Percentiles rank a stretch among this genome's conserved stretches.
Conservation (phyloP, 108 stramenopile species). For the Schizochytrium sp. region DNA sequence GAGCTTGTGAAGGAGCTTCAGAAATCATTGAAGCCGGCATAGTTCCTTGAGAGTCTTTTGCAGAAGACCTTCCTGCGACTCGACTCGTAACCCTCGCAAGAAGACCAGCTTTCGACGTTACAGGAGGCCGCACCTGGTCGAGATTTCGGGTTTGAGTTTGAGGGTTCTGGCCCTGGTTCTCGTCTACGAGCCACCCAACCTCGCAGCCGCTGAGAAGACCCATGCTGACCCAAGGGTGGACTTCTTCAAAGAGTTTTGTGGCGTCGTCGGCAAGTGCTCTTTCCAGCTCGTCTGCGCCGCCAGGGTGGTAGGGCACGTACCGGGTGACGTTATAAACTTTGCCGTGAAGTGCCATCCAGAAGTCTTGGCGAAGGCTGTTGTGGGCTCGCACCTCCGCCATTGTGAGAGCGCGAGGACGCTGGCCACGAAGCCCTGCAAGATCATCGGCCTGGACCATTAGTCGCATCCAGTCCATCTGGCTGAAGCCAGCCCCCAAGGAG, state of each 20-base stretch:
- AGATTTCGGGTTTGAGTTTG: not conserved
- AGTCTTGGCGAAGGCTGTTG: constrained; percentile 65
- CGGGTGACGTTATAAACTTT: constrained; percentile 77
- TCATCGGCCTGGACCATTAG: not conserved
- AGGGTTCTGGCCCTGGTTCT: not conserved
- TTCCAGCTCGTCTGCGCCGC: constrained; percentile 72
- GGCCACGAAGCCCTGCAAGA: not conserved
- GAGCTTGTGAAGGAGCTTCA: not conserved
- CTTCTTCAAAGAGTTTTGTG: constrained; percentile 74
- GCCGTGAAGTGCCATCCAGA: constrained; percentile 75
- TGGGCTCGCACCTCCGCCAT: constrained; percentile 71
- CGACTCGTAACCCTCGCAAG: no score
- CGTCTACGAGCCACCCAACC: constrained; percentile 55
- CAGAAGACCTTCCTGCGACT: no score
- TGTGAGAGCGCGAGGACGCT: constrained; percentile 15
- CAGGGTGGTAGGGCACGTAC: constrained; percentile 79
- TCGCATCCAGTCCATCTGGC: constrained; percentile 65
- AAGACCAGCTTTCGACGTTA: no score
- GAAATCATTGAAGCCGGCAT: not conserved
- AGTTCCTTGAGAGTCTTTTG: no score
- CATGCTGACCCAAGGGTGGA: constrained; percentile 63
- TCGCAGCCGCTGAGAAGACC: not conserved
- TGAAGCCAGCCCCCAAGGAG: constrained; percentile 63
- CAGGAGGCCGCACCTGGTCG: not conserved
- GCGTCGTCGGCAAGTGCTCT: constrained; percentile 72